These are phyloP conservation scores for Saccharomyces pastorianus DNA, from an alignment of 1,139 yeast genomes.

Conservation along the genomic window DNA sequence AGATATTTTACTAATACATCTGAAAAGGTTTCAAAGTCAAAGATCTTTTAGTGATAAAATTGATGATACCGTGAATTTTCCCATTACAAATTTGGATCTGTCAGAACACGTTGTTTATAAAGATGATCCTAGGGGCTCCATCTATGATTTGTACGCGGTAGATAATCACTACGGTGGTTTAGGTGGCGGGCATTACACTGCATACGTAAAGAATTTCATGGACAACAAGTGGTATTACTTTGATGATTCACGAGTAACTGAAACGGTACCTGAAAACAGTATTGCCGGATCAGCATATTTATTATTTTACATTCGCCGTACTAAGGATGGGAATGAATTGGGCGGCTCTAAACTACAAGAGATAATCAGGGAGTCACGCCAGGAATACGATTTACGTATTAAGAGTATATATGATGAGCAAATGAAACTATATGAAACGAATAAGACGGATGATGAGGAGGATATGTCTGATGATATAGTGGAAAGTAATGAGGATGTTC, in stretches of 20 bases:
- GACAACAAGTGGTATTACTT: conserved; percentile 83
- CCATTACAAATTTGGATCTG: conserved; percentile 76
- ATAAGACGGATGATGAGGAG: conserved; percentile 17
- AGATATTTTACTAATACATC: conserved; percentile 79
- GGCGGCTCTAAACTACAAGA: conserved; percentile 31
- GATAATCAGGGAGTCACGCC: conserved; percentile 30
- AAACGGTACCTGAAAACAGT: conserved; percentile 51
- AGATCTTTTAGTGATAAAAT: conserved; percentile 85
- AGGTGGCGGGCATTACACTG: conserved; percentile 97
- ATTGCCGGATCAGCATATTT: conserved; percentile 83
- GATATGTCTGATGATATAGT: conserved; percentile 5
- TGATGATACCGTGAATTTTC: conserved; percentile 77
- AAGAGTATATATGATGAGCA: conserved; percentile 17
- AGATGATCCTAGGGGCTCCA: conserved; percentile 32
- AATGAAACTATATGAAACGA: conserved; percentile 19
- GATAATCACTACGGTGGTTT: conserved; percentile 94
- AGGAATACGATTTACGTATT: conserved; percentile 22
- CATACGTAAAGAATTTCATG: conserved; percentile 71
- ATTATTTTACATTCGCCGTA: conserved; percentile 66
- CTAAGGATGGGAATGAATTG: conserved; percentile 11
- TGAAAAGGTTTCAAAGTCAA: conserved; percentile 83
- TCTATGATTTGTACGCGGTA: conserved; percentile 85
- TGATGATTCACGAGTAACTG: conserved; percentile 75
- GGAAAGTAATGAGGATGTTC: neutral
- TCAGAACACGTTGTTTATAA: conserved; percentile 43